These are phyloP conservation scores for Coemansia sp. DNA, from an alignment of 192 early-diverging fungal genomes.

Conservation along the genomic window DNA sequence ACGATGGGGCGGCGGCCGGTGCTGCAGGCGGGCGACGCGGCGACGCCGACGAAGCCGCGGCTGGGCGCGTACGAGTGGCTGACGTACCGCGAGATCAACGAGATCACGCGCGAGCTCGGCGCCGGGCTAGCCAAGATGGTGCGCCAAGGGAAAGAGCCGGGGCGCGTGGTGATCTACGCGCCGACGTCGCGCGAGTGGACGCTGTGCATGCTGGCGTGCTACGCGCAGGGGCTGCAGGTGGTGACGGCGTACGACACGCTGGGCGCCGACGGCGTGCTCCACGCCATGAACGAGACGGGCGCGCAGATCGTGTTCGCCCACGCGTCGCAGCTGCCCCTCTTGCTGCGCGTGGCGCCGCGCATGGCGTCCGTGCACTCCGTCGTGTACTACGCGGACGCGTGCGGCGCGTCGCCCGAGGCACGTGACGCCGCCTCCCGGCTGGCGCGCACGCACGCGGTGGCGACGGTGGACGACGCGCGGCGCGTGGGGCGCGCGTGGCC, in stretches of 20 bases:
- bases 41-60: constrained; percentile 74
- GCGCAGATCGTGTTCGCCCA: constrained; percentile 64
- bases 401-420: too few relatives aligned
- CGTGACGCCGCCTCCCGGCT: too few relatives aligned
- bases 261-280: constrained; percentile 77
- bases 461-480: not conserved
- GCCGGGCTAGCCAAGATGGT: constrained; percentile 71
- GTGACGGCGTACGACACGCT: constrained; percentile 85
- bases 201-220: constrained; percentile 48
- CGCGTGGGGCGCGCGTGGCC: constrained; percentile 58
- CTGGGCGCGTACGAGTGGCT: constrained; percentile 78
- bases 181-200: constrained; percentile 57
- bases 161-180: constrained; percentile 64
- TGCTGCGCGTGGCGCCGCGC: constrained; percentile 19
- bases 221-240: constrained; percentile 69
- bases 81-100: constrained; percentile 67
- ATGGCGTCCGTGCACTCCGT: constrained; percentile 55
- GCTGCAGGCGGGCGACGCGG: constrained; percentile 54
- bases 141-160: not conserved
- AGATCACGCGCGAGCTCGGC: constrained; percentile 57
- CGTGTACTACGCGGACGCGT: constrained; percentile 61
- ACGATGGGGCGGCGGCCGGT: constrained; percentile 70
- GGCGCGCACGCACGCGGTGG: too few relatives aligned
- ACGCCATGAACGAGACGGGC: constrained; percentile 85
- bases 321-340: constrained; percentile 53